Evolutionary conservation across 2,329 filamentous ascomycete species (phyloP).

Genomic region (Teratosphaeria pseudoeucalypti): DNA sequence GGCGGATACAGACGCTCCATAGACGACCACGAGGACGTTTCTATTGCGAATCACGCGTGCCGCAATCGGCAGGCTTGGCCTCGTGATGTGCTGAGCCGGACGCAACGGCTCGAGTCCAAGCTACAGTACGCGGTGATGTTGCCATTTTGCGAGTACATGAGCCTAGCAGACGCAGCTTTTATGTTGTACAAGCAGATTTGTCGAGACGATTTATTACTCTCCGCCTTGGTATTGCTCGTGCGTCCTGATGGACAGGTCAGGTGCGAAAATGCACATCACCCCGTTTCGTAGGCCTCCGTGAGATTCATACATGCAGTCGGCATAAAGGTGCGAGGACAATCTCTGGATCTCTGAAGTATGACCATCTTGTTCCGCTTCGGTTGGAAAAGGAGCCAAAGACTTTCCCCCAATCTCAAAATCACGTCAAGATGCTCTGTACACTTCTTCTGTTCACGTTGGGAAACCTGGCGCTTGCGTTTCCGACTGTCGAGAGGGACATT

Average conservation of each 20-base stretch:
- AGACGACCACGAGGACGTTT: not conserved
- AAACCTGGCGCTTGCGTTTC: conserved; percentile 7
- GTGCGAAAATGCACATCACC: not conserved
- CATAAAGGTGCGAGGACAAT: not conserved
- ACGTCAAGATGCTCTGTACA: not conserved
- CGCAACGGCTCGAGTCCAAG: not conserved
- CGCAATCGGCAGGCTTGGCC: not conserved
- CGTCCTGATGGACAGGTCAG: not conserved
- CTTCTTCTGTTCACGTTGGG: conserved; percentile 4
- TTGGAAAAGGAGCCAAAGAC: not conserved
- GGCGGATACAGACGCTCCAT: not conserved
- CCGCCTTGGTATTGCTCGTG: not conserved
- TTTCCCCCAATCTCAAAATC: not conserved
- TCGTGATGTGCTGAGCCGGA: not conserved
- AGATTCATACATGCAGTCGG: not conserved
- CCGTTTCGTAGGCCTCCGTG: not conserved
- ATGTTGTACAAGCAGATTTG: not conserved
- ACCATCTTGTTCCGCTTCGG: not conserved
- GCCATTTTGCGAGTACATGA: not conserved
- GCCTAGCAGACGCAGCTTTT: not conserved
- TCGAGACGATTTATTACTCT: not conserved
- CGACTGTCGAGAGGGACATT: conserved; percentile 8
- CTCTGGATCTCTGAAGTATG: not conserved
- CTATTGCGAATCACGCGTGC: not conserved
- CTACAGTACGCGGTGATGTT: not conserved